A percentile compares a stretch with the other conserved stretches of the same genome.
Conservation (phyloP, 2,329 filamentous ascomycete species). For the Alternaria arbusti region DNA sequence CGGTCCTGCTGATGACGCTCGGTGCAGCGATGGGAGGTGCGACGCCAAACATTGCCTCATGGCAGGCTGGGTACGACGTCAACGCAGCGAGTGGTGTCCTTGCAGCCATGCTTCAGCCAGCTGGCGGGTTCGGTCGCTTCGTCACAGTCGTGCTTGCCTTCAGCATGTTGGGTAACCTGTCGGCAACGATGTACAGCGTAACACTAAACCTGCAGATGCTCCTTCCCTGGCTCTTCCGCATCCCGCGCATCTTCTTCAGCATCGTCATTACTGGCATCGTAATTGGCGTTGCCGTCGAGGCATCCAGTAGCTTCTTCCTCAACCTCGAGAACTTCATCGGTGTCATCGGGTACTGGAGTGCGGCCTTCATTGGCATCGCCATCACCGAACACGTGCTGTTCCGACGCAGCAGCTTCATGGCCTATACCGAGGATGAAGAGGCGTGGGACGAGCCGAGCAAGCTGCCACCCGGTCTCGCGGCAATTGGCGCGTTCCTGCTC, state of each 20-base stretch:
- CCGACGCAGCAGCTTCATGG: conserved; percentile 36
- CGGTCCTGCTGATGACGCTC: conserved; percentile 66
- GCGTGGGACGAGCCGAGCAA: conserved; percentile 50
- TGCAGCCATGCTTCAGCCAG: conserved; percentile 64
- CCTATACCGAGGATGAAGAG: conserved; percentile 46
- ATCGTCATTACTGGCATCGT: conserved; percentile 65
- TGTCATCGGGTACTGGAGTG: conserved; percentile 46
- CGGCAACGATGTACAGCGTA: conserved; percentile 67
- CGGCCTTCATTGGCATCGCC: conserved; percentile 42
- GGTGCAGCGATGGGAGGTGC: conserved; percentile 70
- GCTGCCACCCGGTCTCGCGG: conserved; percentile 51
- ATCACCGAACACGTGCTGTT: conserved; percentile 50
- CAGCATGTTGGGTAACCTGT: conserved; percentile 63
- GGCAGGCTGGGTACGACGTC: conserved; percentile 61
- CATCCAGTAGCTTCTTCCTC: conserved; percentile 63
- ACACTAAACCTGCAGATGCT: conserved; percentile 70
- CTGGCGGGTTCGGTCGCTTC: conserved; percentile 68
- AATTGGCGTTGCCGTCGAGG: conserved; percentile 64
- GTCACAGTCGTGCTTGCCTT: conserved; percentile 63
- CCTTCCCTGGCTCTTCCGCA: conserved; percentile 60
- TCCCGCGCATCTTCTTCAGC: conserved; percentile 65
- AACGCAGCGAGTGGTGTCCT: conserved; percentile 66
- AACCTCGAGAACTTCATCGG: conserved; percentile 55
- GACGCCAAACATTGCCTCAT: conserved; percentile 60
- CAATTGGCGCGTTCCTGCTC: conserved; percentile 46